These are phyloP conservation scores for Bremia lactucae DNA, from an alignment of 352 stramenopile species.

Conservation along the genomic window DNA sequence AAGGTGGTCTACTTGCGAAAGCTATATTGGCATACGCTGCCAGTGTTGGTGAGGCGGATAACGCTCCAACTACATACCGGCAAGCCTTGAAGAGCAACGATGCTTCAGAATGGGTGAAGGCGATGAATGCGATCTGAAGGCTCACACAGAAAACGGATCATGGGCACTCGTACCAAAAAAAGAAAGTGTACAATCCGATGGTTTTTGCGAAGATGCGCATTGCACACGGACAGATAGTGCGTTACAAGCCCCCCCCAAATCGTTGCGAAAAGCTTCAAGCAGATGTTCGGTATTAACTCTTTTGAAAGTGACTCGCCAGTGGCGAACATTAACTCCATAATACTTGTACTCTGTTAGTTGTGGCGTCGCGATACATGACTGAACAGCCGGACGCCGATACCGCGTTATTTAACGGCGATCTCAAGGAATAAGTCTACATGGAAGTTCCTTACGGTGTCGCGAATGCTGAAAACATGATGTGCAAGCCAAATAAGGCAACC, in stretches of 20 bases:
- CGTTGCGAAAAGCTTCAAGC: too few relatives aligned
- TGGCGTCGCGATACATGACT: background rate
- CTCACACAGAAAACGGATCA: background rate
- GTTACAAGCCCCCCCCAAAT: too few relatives aligned
- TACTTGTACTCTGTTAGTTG: background rate
- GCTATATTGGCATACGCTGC: slow-evolving; percentile 5
- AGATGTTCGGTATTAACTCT: background rate
- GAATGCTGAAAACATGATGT: background rate
- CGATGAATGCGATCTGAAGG: slow-evolving; percentile 5
- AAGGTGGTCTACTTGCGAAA: slow-evolving; percentile 2
- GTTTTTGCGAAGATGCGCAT: background rate
- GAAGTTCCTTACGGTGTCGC: too few relatives aligned
- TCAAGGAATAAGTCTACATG: background rate
- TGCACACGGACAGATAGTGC: background rate
- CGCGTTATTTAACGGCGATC: background rate
- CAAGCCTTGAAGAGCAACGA: slow-evolving; percentile 4
- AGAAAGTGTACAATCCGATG: background rate
- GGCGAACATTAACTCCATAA: background rate
- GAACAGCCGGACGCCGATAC: background rate
- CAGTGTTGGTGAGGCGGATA: background rate
- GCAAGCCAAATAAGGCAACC: background rate
- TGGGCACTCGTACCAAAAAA: background rate
- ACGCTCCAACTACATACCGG: background rate
- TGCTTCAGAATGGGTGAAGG: slow-evolving; percentile 2
- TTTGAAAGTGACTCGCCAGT: background rate